These are phyloP conservation scores for Phytophthora uliginosa DNA, from an alignment of 352 stramenopile genomes.

Conservation along the genomic window DNA sequence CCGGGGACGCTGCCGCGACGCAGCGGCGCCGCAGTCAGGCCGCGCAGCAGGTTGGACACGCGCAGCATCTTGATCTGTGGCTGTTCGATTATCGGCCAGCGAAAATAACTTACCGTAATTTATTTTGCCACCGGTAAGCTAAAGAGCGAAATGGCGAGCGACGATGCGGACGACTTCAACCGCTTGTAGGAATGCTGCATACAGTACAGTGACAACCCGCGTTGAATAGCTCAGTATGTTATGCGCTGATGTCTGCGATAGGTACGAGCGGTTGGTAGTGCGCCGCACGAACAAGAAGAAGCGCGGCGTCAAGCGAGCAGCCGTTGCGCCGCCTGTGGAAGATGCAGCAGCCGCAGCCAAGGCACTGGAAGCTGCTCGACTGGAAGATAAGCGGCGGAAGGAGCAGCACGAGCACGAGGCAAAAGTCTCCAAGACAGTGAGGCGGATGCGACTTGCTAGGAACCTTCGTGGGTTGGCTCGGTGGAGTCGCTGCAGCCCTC, in stretches of 20 bases:
- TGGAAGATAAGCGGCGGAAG: conserved; percentile 10
- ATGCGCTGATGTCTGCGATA: conserved; percentile 3
- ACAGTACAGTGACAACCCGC: background rate
- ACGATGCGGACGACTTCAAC: conserved; percentile 44
- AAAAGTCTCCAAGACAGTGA: conserved; percentile 11
- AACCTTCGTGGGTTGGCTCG: conserved; percentile 36
- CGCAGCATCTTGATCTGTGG: conserved; percentile 54
- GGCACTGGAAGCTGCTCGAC: conserved; percentile 7
- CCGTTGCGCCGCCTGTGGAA: background rate
- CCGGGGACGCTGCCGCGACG: conserved; percentile 30
- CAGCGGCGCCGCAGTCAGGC: conserved; percentile 55
- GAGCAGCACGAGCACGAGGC: conserved; percentile 17
- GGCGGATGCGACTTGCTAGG: conserved; percentile 27
- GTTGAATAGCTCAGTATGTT: background rate
- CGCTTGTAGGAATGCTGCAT: conserved; percentile 26
- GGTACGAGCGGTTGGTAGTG: conserved; percentile 50
- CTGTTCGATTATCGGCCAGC: background rate
- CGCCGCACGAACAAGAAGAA: conserved; percentile 24
- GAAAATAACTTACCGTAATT: background rate
- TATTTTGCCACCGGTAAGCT: too few species aligned
- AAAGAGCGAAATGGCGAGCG: conserved; percentile 6
- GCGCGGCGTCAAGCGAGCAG: conserved; percentile 10
- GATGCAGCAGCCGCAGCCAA: background rate
- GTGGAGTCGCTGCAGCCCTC: conserved; percentile 20
- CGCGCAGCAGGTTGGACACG: conserved; percentile 61